Percentiles rank a stretch among this genome's conserved stretches.
Conservation (phyloP, 192 early-diverging fungal genomes). For the Linnemannia hyalina region DNA sequence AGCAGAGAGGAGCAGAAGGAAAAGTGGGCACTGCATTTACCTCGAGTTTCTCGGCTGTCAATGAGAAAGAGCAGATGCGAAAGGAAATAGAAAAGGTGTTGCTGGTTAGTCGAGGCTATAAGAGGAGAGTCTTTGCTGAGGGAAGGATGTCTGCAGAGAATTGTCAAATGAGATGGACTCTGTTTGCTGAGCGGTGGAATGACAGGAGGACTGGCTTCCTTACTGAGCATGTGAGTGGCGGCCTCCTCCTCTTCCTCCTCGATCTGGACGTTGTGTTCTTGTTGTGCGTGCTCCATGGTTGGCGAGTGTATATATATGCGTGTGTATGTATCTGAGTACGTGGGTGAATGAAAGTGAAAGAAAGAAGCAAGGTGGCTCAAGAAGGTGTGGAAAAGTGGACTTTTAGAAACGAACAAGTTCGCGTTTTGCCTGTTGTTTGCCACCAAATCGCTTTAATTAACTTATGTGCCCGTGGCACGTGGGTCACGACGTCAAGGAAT, state of each 20-base stretch:
- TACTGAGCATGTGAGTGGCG: conserved; percentile 44
- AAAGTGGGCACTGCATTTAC: conserved; percentile 5
- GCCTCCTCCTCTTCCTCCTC: conserved; percentile 45
- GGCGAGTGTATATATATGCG: not conserved
- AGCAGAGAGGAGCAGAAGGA: not conserved
- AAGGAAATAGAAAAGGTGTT: not conserved
- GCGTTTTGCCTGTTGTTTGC: no score
- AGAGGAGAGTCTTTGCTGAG: not conserved
- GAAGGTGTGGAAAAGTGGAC: not conserved
- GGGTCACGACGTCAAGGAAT: not conserved
- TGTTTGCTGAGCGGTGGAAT: not conserved
- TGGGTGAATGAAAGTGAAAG: not conserved
- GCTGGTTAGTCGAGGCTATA: not conserved
- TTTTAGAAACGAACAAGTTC: no score
- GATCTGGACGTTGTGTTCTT: conserved; percentile 31
- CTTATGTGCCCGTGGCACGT: no score
- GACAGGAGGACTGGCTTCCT: not conserved
- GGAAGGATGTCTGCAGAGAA: not conserved
- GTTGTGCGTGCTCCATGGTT: conserved; percentile 35
- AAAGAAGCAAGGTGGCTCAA: not conserved
- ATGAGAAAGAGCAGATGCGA: not conserved
- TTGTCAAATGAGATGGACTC: conserved; percentile 37
- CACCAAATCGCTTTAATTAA: no score
- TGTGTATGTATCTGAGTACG: not conserved
- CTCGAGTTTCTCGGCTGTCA: conserved; percentile 45